A percentile compares a stretch with the other conserved stretches of the same genome.
These are phyloP conservation scores for Yamadazyma oceani DNA, from an alignment of 1,139 yeast genomes.

Conservation along the genomic window DNA sequence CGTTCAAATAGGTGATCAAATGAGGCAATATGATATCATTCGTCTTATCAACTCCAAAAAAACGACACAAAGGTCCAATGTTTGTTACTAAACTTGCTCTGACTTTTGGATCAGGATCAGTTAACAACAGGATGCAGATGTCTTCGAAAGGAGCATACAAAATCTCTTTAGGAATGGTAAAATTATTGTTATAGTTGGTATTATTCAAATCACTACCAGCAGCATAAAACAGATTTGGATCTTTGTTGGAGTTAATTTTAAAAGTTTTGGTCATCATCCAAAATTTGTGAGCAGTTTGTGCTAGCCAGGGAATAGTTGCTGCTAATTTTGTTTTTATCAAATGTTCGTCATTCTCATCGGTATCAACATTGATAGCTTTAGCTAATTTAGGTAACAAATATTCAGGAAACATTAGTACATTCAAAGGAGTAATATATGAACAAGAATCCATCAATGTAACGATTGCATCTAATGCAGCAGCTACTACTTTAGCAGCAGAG, in stretches of 20 bases:
- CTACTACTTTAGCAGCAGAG: slow-evolving; percentile 49
- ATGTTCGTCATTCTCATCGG: slow-evolving; percentile 20
- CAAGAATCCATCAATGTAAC: slow-evolving; percentile 67
- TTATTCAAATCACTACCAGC: slow-evolving; percentile 12
- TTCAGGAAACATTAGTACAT: slow-evolving; percentile 74
- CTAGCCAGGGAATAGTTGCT: slow-evolving; percentile 66
- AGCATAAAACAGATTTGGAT: neutral
- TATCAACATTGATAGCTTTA: slow-evolving; percentile 30
- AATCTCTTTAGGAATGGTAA: slow-evolving; percentile 27
- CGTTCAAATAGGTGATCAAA: slow-evolving; percentile 86
- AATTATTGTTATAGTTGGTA: slow-evolving; percentile 8
- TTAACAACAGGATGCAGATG: slow-evolving; percentile 61
- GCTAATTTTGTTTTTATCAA: slow-evolving; percentile 70
- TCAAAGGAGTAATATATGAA: slow-evolving; percentile 70
- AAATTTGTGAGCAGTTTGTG: slow-evolving; percentile 61
- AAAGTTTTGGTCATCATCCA: slow-evolving; percentile 64
- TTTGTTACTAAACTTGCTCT: slow-evolving; percentile 67
- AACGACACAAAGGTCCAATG: slow-evolving; percentile 73
- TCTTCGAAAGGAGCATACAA: slow-evolving; percentile 55
- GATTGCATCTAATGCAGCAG: slow-evolving; percentile 53
- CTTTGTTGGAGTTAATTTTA: slow-evolving; percentile 20
- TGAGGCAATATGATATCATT: slow-evolving; percentile 89
- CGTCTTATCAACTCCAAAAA: slow-evolving; percentile 83
- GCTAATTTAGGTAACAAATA: slow-evolving; percentile 75
- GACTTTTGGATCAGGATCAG: slow-evolving; percentile 67